A percentile compares a stretch with the other conserved stretches of the same genome.
Conservation (phyloP, 805 yeast genomes). For the Jamesozyma spencerorum region DNA sequence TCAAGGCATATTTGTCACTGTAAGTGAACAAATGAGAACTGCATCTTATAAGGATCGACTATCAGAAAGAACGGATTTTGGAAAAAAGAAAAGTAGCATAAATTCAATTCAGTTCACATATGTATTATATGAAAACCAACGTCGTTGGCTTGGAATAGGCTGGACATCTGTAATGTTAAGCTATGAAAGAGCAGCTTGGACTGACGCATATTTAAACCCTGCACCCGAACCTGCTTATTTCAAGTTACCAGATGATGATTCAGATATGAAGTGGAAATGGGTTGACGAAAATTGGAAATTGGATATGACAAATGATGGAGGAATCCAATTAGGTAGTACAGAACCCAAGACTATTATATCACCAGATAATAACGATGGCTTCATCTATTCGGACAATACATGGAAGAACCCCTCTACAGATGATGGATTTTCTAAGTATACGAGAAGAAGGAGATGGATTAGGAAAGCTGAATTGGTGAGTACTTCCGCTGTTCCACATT, state of each 20-base stretch:
- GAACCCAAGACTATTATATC: slow-evolving; percentile 48
- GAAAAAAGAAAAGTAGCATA: not conserved
- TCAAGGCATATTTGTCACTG: slow-evolving; percentile 36
- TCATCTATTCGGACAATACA: slow-evolving; percentile 79
- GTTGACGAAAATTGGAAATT: slow-evolving; percentile 87
- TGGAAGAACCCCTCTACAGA: slow-evolving; percentile 90
- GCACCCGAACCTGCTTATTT: slow-evolving; percentile 68
- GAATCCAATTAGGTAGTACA: slow-evolving; percentile 57
- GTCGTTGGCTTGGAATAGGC: slow-evolving; percentile 96
- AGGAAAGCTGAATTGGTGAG: slow-evolving; percentile 79
- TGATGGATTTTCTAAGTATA: slow-evolving; percentile 80
- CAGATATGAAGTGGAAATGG: slow-evolving; percentile 84
- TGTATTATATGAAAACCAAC: slow-evolving; percentile 87
- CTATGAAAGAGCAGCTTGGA: slow-evolving; percentile 94
- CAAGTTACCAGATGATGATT: slow-evolving; percentile 66
- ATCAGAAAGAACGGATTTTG: too few species aligned
- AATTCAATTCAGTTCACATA: slow-evolving; percentile 73
- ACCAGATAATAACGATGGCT: slow-evolving; percentile 78
- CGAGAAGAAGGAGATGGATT: slow-evolving; percentile 92
- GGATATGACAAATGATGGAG: slow-evolving; percentile 82
- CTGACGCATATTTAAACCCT: slow-evolving; percentile 89
- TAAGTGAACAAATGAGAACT: slow-evolving; percentile 30
- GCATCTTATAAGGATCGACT: slow-evolving; percentile 10
- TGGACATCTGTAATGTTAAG: slow-evolving; percentile 91
- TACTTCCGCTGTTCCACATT: slow-evolving; percentile 6